phyloP scores from a whole-genome alignment of 768 basidiomycete species.

The Kwoniella sp. region DNA sequence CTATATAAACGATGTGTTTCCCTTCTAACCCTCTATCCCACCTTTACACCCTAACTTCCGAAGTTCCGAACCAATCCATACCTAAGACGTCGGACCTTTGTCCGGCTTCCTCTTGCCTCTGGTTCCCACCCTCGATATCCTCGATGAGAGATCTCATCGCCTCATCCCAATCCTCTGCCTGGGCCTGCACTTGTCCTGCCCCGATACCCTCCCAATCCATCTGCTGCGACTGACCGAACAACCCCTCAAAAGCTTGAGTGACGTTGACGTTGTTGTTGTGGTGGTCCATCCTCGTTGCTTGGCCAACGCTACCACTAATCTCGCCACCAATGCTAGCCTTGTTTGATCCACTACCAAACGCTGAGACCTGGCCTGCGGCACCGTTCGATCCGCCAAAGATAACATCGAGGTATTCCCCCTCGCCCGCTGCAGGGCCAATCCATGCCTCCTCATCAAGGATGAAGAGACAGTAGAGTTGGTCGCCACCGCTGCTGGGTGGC shows the following conservation, averaged over 20 bases:
- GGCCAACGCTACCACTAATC: constrained; percentile 43
- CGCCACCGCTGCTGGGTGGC: constrained; percentile 55
- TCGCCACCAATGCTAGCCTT: constrained; percentile 36
- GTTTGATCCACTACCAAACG: constrained; percentile 21
- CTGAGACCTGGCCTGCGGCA: constrained; percentile 14
- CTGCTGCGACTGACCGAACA: constrained; percentile 2
- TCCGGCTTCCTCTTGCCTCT: constrained; percentile 2
- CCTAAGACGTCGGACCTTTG: constrained; percentile 11
- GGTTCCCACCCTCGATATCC: constrained; percentile 27
- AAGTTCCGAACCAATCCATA: constrained; percentile 21
- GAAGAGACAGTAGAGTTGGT: constrained; percentile 29
- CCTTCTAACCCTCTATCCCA: not conserved
- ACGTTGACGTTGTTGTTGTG: not conserved
- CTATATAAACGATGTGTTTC: constrained; percentile 3
- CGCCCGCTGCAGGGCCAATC: constrained; percentile 53
- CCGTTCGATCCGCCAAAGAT: constrained; percentile 6
- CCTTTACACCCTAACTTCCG: not conserved
- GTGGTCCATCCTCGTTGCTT: constrained; percentile 13
- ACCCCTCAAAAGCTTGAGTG: constrained; percentile 5
- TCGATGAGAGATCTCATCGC: constrained; percentile 42
- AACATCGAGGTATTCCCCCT: constrained; percentile 29
- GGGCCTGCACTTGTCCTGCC: constrained; percentile 13
- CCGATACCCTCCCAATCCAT: constrained; percentile 14
- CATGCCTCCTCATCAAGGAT: constrained; percentile 16
- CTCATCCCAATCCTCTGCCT: constrained; percentile 44